A percentile compares a stretch with the other conserved stretches of the same genome.
These are phyloP conservation scores for Globisporangium okanoganense DNA, from an alignment of 352 stramenopile genomes.

Conservation along the genomic window DNA sequence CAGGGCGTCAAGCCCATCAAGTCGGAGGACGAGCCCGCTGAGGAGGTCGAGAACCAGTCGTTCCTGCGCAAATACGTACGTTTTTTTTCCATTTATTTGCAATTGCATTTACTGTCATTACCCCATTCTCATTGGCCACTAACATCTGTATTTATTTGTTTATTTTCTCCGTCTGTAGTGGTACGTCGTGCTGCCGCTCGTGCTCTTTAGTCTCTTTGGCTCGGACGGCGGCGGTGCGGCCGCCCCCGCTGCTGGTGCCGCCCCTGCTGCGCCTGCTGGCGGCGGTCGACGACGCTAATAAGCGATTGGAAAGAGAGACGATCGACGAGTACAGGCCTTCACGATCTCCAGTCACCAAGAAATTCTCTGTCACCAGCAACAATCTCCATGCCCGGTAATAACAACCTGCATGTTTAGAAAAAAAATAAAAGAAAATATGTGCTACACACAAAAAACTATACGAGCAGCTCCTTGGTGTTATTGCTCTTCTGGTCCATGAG, in stretches of 20 bases:
- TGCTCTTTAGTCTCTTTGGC: constrained; percentile 73
- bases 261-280: constrained; percentile 16
- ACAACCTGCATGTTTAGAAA: constrained; percentile 1
- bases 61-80: constrained; percentile 85
- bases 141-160: not conserved
- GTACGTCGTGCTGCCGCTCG: constrained; percentile 81
- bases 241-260: constrained; percentile 30
- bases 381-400: too few species aligned
- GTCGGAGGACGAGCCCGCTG: constrained; percentile 50
- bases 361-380: too few species aligned
- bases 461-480: constrained; percentile 1
- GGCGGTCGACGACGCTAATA: constrained; percentile 40
- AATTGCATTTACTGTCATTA: not conserved
- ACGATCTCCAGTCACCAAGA: too few species aligned
- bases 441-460: not conserved
- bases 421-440: not conserved
- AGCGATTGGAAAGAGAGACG: too few species aligned
- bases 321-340: too few species aligned
- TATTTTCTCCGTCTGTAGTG: constrained; percentile 39
- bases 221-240: constrained; percentile 37
- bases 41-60: constrained; percentile 63
- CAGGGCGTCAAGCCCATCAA: constrained; percentile 73
- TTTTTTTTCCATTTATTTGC: too few species aligned
- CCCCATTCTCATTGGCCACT: not conserved
- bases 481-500: constrained; percentile 1